Conservation (phyloP, 2,329 filamentous ascomycete genomes). For the Leptographium wingfieldii region DNA sequence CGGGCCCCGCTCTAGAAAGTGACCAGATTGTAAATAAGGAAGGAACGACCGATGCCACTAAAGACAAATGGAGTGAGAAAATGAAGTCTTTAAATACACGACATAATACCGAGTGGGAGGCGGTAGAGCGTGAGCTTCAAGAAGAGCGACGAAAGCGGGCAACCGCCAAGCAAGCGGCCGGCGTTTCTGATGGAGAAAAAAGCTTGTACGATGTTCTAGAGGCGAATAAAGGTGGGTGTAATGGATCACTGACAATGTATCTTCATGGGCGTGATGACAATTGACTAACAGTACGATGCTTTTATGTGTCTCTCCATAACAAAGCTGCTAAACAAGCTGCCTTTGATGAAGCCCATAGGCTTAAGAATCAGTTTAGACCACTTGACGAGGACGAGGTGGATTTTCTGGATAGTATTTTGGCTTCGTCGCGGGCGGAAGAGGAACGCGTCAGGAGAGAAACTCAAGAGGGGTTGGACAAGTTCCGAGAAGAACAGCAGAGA, state of each 20-base stretch:
- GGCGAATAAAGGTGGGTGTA: constrained; percentile 60
- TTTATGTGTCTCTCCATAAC: background rate
- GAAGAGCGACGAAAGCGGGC: constrained; percentile 42
- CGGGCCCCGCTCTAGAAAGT: too few relatives aligned
- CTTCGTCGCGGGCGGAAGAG: constrained; percentile 38
- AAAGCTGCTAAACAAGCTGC: constrained; percentile 68
- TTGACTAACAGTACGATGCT: background rate
- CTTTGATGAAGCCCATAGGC: constrained; percentile 59
- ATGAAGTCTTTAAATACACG: too few relatives aligned
- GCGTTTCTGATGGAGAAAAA: constrained; percentile 35
- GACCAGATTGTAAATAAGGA: too few relatives aligned
- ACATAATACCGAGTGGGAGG: constrained; percentile 42
- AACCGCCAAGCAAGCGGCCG: constrained; percentile 28
- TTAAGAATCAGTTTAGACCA: constrained; percentile 66
- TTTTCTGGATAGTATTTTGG: constrained; percentile 51
- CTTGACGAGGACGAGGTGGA: constrained; percentile 71
- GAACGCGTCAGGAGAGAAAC: constrained; percentile 40
- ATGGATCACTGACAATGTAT: background rate
- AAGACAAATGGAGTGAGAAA: too few relatives aligned
- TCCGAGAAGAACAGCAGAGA: constrained; percentile 36
- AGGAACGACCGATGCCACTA: too few relatives aligned
- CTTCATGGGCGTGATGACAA: too few relatives aligned
- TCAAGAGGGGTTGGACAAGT: constrained; percentile 42
- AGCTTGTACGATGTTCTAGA: constrained; percentile 64
- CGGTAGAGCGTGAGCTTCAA: constrained; percentile 52